These are phyloP conservation scores for Rubroshorea leprosula DNA, from an alignment of 345 rosid species.

Conservation along the genomic window DNA sequence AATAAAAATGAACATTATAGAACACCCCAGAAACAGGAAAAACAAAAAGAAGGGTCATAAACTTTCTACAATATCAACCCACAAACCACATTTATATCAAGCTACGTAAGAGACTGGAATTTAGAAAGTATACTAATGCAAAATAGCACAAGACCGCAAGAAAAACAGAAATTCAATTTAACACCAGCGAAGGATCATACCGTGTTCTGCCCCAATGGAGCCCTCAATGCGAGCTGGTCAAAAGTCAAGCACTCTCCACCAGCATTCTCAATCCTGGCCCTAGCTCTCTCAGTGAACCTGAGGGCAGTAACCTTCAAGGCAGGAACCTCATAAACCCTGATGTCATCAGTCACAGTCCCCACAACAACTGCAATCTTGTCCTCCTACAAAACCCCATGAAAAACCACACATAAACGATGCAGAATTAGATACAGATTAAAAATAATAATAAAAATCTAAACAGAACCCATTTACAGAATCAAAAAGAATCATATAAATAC, in stretches of 20 bases:
- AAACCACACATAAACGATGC: too few relatives aligned
- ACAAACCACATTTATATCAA: too few relatives aligned
- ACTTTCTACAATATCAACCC: too few relatives aligned
- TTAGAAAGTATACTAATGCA: too few relatives aligned
- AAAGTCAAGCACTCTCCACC: slow-evolving; percentile 93
- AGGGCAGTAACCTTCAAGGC: slow-evolving; percentile 67
- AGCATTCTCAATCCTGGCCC: too few relatives aligned
- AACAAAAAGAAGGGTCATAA: too few relatives aligned
- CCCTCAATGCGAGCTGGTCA: slow-evolving; percentile 81
- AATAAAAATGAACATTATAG: too few relatives aligned
- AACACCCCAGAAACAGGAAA: too few relatives aligned
- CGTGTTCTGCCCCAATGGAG: slow-evolving; percentile 93
- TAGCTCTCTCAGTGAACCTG: slow-evolving; percentile 77
- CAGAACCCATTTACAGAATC: neutral
- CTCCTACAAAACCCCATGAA: slow-evolving; percentile 37
- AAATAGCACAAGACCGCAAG: too few relatives aligned
- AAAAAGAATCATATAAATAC: slow-evolving; percentile 15
- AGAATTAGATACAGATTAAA: neutral
- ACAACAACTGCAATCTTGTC: slow-evolving; percentile 72
- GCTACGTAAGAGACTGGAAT: too few relatives aligned
- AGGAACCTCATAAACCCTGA: slow-evolving; percentile 74
- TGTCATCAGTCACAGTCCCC: slow-evolving; percentile 79
- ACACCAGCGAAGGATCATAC: slow-evolving; percentile 23
- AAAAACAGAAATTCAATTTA: too few relatives aligned
- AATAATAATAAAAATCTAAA: neutral